These are phyloP conservation scores for Meyerozyma elateridarum DNA, from an alignment of 1,139 yeast species.

Conservation along the genomic window DNA sequence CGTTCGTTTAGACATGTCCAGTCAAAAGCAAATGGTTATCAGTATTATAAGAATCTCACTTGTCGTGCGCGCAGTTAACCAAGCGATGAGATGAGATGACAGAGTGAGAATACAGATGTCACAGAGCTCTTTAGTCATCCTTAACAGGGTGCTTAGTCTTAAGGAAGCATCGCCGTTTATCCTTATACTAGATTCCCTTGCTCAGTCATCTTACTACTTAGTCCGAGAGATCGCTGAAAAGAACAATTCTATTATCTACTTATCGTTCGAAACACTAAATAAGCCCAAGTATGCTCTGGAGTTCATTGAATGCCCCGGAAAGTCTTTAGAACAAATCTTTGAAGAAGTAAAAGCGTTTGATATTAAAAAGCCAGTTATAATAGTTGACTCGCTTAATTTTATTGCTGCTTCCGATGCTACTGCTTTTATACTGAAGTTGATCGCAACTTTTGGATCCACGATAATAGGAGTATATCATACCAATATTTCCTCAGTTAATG, in stretches of 20 bases:
- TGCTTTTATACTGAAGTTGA: conserved; percentile 48
- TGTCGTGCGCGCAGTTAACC: conserved; percentile 4
- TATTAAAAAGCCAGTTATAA: conserved; percentile 30
- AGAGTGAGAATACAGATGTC: conserved; percentile 10
- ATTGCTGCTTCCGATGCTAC: conserved; percentile 45
- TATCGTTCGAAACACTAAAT: conserved; percentile 61
- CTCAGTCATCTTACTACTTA: conserved; percentile 59
- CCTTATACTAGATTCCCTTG: conserved; percentile 61
- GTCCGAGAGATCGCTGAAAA: conserved; percentile 53
- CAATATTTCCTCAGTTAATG: conserved; percentile 15
- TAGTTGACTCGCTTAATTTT: conserved; percentile 70
- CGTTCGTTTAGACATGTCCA: conserved; percentile 2
- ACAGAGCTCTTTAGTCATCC: conserved; percentile 54
- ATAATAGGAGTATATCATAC: conserved; percentile 62
- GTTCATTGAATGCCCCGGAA: conserved; percentile 45
- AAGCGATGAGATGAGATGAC: conserved; percentile 3
- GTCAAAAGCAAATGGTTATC: background rate
- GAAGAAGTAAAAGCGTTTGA: conserved; percentile 20
- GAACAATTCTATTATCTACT: conserved; percentile 34
- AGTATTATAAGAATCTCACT: background rate
- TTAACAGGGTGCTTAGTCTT: conserved; percentile 58
- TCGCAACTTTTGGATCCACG: conserved; percentile 45
- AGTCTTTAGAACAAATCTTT: conserved; percentile 18
- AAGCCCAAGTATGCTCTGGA: conserved; percentile 46
- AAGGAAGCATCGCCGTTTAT: conserved; percentile 74